A percentile compares a stretch with the other conserved stretches of the same genome.
Conservation (phyloP, 371 early-diverging fungal species). For the Syncephalastrum racemosum region DNA sequence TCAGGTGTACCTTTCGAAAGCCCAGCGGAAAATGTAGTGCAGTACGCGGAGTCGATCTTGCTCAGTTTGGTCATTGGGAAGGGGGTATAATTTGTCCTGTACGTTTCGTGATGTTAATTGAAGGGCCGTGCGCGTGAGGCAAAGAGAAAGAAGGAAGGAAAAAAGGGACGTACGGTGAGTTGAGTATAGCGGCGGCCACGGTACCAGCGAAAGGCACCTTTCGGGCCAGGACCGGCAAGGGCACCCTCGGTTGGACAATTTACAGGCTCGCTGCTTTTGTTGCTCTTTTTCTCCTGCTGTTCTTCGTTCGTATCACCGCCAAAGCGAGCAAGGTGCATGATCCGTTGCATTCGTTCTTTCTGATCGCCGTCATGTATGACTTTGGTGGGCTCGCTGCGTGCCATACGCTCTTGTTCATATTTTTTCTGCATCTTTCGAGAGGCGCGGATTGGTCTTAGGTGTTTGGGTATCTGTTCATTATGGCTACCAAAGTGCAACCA, state of each 20-base stretch:
- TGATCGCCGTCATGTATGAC: not conserved
- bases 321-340: not conserved
- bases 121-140: not conserved
- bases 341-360: conserved; percentile 2
- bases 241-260: conserved; percentile 1
- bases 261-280: not conserved
- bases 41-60: conserved; percentile 28
- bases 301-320: not conserved
- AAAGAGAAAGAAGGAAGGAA: not conserved
- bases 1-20: conserved; percentile 27
- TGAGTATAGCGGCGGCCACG: conserved; percentile 22
- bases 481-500: not conserved
- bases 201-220: conserved; percentile 32
- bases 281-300: not conserved
- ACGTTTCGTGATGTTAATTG: not conserved
- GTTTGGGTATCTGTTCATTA: conserved; percentile 12
- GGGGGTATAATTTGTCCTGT: conserved; percentile 3
- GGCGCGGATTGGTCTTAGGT: conserved; percentile 10
- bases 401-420: not conserved
- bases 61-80: conserved; percentile 32
- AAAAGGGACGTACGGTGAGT: not conserved
- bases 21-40: conserved; percentile 29
- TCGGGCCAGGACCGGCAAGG: conserved; percentile 21
- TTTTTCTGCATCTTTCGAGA: conserved; percentile 6
- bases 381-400: not conserved